Base-by-base conservation (phyloP, 352 stramenopile genomes). In the Globisporangium takayamanum region DNA sequence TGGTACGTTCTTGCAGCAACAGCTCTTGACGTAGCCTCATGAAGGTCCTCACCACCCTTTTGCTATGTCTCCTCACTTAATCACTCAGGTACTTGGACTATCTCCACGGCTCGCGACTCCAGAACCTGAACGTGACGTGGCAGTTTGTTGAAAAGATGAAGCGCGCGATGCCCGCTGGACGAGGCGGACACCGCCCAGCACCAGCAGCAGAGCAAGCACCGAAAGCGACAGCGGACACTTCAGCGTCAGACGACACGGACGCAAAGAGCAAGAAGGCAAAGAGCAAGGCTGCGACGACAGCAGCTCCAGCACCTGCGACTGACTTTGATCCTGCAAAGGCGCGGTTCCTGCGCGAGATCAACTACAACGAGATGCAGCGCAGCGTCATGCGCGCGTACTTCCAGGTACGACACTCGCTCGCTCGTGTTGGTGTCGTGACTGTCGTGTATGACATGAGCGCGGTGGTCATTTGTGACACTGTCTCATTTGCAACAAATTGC, bases 81-180 rank as follows among this genome's bases (percentile, higher is more conserved):
- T 26, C 55, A 25, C 12, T 60, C 42, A 88, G 78, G 75, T 95
- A 95, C 59, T 55, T 93, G 42, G 86, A 95, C 70, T 95, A 91
- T 60, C 68, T 95, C 58, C 69, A 85, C 48, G 82, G 84, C n/a
- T 87, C 82, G 33, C 80, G 84, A 10, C 72, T 94, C 6, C 84
- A 94, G 55, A 94, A 92, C 54, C 60, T 94, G 22, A 88, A 75
- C 5, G 71, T 88, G 30, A 89, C 82, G 47, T 91, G 84, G 80
- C 74, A 71, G 36, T 92, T 94, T 59, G 70, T 94, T 3, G 76
- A 94, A 50, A 89, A 89, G 53, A 77, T 94, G 76, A 85, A 84
- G 26, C 67, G 87, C 58, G 73, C 91, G n/a, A 72, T 81, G 69
- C 73, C 64, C 0, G 26, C 39, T 16, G 18, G 36, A 42, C 25